These are phyloP conservation scores for Periconia sp. DNA, from an alignment of 2,329 filamentous ascomycete genomes.

Conservation along the genomic window DNA sequence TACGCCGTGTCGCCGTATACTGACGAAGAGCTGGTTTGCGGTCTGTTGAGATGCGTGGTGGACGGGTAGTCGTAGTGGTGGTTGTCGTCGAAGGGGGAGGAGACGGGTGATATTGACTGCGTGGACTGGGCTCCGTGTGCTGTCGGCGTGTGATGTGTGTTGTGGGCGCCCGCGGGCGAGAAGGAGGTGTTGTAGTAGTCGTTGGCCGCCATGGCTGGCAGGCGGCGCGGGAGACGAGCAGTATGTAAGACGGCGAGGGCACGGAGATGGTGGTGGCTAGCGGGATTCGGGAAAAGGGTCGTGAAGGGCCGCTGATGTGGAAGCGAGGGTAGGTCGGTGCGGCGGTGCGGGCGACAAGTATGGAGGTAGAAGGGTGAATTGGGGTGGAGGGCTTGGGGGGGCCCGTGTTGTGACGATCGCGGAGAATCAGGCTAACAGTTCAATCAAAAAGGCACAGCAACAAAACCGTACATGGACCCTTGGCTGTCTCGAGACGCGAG, in stretches of 20 bases:
- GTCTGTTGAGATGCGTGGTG: slow-evolving; percentile 25
- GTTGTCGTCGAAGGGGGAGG: slow-evolving; percentile 41
- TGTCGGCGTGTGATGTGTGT: slow-evolving; percentile 45
- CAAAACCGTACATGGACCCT: no score
- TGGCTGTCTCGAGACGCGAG: slow-evolving; percentile 10
- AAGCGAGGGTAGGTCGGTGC: not conserved
- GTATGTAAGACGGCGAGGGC: not conserved
- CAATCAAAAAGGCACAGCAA: no score
- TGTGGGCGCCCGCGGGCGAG: slow-evolving; percentile 37
- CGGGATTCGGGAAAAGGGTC: not conserved
- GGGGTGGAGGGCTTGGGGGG: no score
- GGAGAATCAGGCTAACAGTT: no score
- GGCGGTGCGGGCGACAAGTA: no score
- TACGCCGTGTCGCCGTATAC: slow-evolving; percentile 64
- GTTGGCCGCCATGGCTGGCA: slow-evolving; percentile 52
- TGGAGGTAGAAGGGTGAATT: no score
- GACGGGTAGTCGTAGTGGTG: slow-evolving; percentile 58
- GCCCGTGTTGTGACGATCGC: no score
- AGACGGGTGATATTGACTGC: slow-evolving; percentile 35
- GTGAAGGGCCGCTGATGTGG: not conserved
- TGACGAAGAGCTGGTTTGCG: slow-evolving; percentile 57
- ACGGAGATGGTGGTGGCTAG: not conserved
- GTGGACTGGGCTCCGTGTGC: slow-evolving; percentile 43
- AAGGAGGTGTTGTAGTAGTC: slow-evolving; percentile 65
- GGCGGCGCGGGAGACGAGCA: not conserved